Percentiles rank a stretch among this genome's conserved stretches.
These are phyloP conservation scores for Cyberlindnera mycetangii DNA, from an alignment of 805 yeast genomes.

Conservation along the genomic window DNA sequence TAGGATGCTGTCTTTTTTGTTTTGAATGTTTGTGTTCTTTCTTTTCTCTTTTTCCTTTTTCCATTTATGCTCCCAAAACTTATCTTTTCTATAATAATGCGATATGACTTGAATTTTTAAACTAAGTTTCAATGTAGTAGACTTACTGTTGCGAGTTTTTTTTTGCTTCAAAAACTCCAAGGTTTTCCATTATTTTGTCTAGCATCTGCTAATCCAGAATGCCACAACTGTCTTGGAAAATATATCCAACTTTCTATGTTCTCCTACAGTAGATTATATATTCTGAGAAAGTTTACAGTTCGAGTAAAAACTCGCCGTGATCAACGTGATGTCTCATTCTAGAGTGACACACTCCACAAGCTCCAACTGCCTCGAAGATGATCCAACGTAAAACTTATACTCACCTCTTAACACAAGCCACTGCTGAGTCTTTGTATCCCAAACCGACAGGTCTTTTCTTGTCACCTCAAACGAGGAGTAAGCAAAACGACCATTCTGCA, in stretches of 20 bases:
- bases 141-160: too few relatives aligned
- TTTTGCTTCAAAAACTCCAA: too few relatives aligned
- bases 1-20: neutral
- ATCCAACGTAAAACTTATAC: conserved; percentile 46
- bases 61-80: neutral
- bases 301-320: too few relatives aligned
- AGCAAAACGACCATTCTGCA: conserved; percentile 37
- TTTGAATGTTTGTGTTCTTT: neutral
- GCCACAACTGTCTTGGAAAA: too few relatives aligned
- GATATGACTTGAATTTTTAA: conserved; percentile 3
- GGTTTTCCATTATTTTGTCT: too few relatives aligned
- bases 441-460: conserved; percentile 49
- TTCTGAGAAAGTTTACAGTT: too few relatives aligned
- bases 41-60: neutral
- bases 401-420: conserved; percentile 56
- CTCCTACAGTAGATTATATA: too few relatives aligned
- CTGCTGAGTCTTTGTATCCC: conserved; percentile 49
- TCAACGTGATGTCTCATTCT: neutral
- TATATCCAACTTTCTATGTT: too few relatives aligned
- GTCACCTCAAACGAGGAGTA: conserved; percentile 39
- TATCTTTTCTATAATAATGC: neutral
- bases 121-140: neutral
- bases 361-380: conserved; percentile 42
- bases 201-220: too few relatives aligned
- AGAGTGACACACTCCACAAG: conserved; percentile 30